Conservation (phyloP, 2,329 filamentous ascomycete species). For the Dactylellina haptotyla region DNA sequence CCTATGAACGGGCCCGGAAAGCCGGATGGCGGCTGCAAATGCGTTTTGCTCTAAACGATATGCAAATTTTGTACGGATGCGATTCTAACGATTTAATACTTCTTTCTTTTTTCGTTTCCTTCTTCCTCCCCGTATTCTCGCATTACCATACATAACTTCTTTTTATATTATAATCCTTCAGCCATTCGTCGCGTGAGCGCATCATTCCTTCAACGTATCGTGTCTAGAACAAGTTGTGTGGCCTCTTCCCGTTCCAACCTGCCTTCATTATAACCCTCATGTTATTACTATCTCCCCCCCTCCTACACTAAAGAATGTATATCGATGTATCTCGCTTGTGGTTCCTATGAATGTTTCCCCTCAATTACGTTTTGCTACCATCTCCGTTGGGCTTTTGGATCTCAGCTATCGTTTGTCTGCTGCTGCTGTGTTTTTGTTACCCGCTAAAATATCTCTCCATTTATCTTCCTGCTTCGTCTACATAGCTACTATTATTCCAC, state of each 20-base stretch:
- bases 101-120: slow-evolving; percentile 23
- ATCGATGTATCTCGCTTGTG: slow-evolving; percentile 48
- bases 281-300: background rate
- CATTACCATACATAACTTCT: slow-evolving; percentile 52
- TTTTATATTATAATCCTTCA: slow-evolving; percentile 53
- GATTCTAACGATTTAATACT: slow-evolving; percentile 54
- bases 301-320: slow-evolving; percentile 49
- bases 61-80: slow-evolving; percentile 44
- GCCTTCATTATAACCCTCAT: background rate
- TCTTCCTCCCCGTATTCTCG: slow-evolving; percentile 34
- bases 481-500: background rate
- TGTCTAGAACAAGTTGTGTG: slow-evolving; percentile 40
- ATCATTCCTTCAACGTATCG: slow-evolving; percentile 47
- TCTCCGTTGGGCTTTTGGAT: slow-evolving; percentile 19
- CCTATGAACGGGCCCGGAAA: slow-evolving; percentile 70
- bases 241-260: background rate
- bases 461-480: background rate
- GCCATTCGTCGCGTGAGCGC: slow-evolving; percentile 50
- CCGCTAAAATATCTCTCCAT: background rate
- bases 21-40: slow-evolving; percentile 63
- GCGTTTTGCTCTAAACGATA: slow-evolving; percentile 57
- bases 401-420: background rate
- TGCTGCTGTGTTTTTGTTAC: background rate
- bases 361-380: slow-evolving; percentile 19
- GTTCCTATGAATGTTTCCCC: slow-evolving; percentile 31